Conservation (phyloP, 2,329 filamentous ascomycete genomes). For the Ophiostoma triangulosporum region DNA sequence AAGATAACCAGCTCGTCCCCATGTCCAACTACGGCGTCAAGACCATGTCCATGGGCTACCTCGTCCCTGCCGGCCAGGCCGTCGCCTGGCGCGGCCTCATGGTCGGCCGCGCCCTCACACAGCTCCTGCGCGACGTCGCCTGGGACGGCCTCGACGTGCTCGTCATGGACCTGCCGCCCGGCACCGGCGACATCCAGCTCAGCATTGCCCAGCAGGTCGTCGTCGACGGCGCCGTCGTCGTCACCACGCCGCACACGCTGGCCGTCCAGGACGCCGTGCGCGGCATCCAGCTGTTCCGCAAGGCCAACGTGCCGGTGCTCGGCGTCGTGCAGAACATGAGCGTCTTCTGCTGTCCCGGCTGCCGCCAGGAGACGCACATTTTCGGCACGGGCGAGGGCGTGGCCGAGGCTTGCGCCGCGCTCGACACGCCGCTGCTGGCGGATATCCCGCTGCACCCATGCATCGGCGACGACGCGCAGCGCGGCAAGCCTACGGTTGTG, state of each 20-base stretch:
- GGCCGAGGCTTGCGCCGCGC: constrained; percentile 51
- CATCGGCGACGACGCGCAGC: constrained; percentile 79
- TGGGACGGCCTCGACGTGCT: constrained; percentile 85
- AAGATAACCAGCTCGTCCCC: constrained; percentile 69
- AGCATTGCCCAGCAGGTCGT: constrained; percentile 92
- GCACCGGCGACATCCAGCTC: constrained; percentile 89
- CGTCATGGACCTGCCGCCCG: constrained; percentile 81
- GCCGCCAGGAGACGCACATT: constrained; percentile 58
- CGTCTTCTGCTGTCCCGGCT: constrained; percentile 68
- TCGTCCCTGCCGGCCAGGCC: constrained; percentile 65
- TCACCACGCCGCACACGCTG: constrained; percentile 88
- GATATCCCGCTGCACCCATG: constrained; percentile 77
- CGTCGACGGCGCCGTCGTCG: constrained; percentile 76
- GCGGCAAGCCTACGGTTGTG: constrained; percentile 80
- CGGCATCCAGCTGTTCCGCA: constrained; percentile 85
- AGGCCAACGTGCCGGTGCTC: constrained; percentile 65
- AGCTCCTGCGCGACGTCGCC: constrained; percentile 86
- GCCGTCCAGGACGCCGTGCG: constrained; percentile 85
- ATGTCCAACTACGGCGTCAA: constrained; percentile 91
- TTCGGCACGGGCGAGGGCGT: constrained; percentile 59
- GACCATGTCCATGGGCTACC: constrained; percentile 97
- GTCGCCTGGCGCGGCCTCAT: constrained; percentile 94
- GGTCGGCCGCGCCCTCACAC: constrained; percentile 94
- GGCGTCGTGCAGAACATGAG: constrained; percentile 92
- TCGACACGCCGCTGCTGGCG: constrained; percentile 67